Base-by-base conservation (phyloP, 306 rosid species). In the Datisca glomerata region DNA sequence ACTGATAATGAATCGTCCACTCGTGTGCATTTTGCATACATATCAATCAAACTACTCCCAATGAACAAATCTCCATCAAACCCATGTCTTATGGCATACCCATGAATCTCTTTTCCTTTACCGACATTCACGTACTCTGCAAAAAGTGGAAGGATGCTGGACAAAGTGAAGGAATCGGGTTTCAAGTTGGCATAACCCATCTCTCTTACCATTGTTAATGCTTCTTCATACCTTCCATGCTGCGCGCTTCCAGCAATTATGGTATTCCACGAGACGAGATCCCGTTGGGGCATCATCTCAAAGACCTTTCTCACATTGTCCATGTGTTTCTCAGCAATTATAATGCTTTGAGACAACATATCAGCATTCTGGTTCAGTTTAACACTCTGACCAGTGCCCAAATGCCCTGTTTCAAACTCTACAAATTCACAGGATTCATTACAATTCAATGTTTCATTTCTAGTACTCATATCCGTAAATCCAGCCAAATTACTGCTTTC, bases 261-360 rank as follows among this genome's bases (percentile, higher is more conserved):
- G 7, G 96, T 87, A 67, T 79, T 82, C 96, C 93, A 82, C 3
- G 96, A 87, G 76, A 76, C 85, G 64, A 82, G 47, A 67, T 82
- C 87, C 61, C 34, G 62, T 8, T 59, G 41, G 1, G 74, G 76
- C 96, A 87, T 87, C 40, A 19, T 16, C 22, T 82, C 82, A 37
- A 87, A 87, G 35, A 87, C 64, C 75, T 74, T 87, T 19, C 71
- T 51, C 41, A 74, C 85, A 22, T 53, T 19, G 41, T 53, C 70
- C 46, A 38, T 18, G 31, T 17, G 12, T 29, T 34, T 61, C 43
- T 8, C 23, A 16, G 27, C 32, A 41, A 21, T 29, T 12, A 8
- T 4, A 14, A 38, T n/a, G n/a, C 24, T 28, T 24, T n/a, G 64
- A 24, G 23, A 38, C 21, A 16, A 14, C 9, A 19, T 9, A 20